Evolutionary conservation across 176 grass and related monocot species (phyloP), one percentile per base, ranked within the genome.

Genomic region (Raddia guianensis): DNA sequence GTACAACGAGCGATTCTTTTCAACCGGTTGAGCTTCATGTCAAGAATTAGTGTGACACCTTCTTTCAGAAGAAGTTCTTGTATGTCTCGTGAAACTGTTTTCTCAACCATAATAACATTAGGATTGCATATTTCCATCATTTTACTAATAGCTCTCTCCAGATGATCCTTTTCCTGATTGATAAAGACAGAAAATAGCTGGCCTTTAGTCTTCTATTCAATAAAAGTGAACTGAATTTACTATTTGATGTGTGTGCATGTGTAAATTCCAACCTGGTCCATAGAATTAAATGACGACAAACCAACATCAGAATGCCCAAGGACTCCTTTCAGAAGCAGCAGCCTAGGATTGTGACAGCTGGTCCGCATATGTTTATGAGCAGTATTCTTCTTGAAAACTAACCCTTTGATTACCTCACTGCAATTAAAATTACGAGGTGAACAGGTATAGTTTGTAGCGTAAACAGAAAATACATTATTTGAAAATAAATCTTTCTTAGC

Each of bases 361-460:
- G 78, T 90, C 0, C 85, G 97, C 97, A 96, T 99, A 76, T 93
- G 97, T 89, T 99, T 99, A 79, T 99, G 93, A 79, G 92, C 92
- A 82, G 92, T 79, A 9, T 99, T 95, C 82, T 93, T 99, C 83
- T 99, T 99, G 80, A 95, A 99, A 48, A 90, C 93, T 80, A 99
- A 77, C 63, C 97, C 97, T 27, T 95, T 95, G 72, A 99, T 93
- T 77, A 99, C 90, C 86, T 89, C 86, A 74, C 97, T 99, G 75
- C 84, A 93, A 89, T 75, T 10, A 65, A 79, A 45, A 63, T 87
- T 80, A 46, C n/a, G 57, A 80, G 19, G 73, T 72, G 19, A 66
- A 77, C 16, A 60, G 67, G 70, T 58, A 67, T 59, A 80, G 48
- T 79, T 65, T 80, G 14, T 44, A 37, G 40, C 16, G 47, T 15